Evolutionary conservation across 176 grass and related monocot species (phyloP).

Genomic region (Phragmites australis): DNA sequence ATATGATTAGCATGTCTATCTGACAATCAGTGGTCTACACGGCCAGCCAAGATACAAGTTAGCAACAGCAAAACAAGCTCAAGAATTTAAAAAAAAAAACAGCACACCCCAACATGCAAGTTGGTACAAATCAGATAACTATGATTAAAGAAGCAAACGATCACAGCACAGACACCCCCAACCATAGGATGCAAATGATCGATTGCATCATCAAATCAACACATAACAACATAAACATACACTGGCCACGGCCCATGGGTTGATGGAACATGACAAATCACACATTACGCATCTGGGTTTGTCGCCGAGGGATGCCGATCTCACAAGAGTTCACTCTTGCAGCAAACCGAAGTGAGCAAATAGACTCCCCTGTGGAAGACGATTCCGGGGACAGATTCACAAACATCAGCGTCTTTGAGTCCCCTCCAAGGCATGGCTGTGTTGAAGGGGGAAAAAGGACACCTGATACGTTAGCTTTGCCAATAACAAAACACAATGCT

Average conservation of each 20-base stretch:
- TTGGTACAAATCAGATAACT: slow-evolving; percentile 29
- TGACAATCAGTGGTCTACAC: neutral
- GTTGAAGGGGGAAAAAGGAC: neutral
- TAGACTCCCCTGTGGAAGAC: slow-evolving; percentile 64
- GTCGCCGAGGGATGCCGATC: slow-evolving; percentile 78
- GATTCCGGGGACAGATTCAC: slow-evolving; percentile 78
- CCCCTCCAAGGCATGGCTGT: slow-evolving; percentile 92
- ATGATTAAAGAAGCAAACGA: too few species aligned
- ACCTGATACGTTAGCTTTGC: neutral
- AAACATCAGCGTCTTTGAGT: slow-evolving; percentile 93
- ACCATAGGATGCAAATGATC: slow-evolving; percentile 42
- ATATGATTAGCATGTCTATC: neutral
- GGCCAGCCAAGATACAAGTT: neutral
- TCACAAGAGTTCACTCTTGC: slow-evolving; percentile 86
- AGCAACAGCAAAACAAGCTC: neutral
- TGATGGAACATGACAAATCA: slow-evolving; percentile 1
- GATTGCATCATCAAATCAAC: slow-evolving; percentile 40
- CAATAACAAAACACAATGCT: neutral
- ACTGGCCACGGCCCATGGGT: neutral
- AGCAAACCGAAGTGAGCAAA: slow-evolving; percentile 89
- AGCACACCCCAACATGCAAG: neutral
- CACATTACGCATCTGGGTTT: slow-evolving; percentile 54
- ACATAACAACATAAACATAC: slow-evolving; percentile 21
- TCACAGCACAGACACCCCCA: too few species aligned
- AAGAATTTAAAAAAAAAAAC: neutral